Base-by-base conservation (phyloP, 2,329 filamentous ascomycete species). In the Fusarium graminum region DNA sequence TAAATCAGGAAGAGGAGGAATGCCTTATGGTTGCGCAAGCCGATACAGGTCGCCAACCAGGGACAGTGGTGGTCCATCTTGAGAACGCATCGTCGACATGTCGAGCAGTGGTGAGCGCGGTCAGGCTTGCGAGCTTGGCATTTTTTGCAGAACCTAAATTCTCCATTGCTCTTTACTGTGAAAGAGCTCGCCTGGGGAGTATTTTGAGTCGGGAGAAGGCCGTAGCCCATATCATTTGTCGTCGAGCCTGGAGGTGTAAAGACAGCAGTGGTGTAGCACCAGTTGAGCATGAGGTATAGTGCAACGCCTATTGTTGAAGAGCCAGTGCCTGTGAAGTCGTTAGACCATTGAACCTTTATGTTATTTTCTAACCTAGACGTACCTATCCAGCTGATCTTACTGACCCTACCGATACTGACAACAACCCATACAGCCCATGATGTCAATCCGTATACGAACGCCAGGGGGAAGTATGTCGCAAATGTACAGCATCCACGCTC, bases 1-100 rank as follows among this genome's bases (percentile, higher is more conserved):
- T 99, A 98, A 55, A 94, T 86, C 26, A 99, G 83, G 77, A 98
- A 99, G 4, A 98, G 85, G 52, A 99, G 78, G 76, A 99, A 99
- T 0, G 94, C 86, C 80, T 99, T 99, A 84, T 97, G 96, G 80
- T 99, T 99, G 74, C 88, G 88, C 67, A 99, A 82, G 19, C 95
- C 95, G 60, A 99, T 92, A 78, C 95, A 99, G 6, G 93, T 97
- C 28, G 95, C 94, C 47, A 99, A 85, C 95, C 95, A 99, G 16
- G 95, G 95, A 77, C 95, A 99, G 81, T 99, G 95, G 78, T 99
- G 95, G 76, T 99, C 95, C 95, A 99, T 99, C 83, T 99, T 99
- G 77, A 99, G 84, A 26, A 99, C 94, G 77, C 95, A 99, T 74
- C 91, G 90, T 70, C 90, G 88, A 80, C 95, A 99, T 6, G 93